These are phyloP conservation scores for Rutstroemia sydowiana DNA, from an alignment of 2,329 filamentous ascomycete species.

Conservation along the genomic window DNA sequence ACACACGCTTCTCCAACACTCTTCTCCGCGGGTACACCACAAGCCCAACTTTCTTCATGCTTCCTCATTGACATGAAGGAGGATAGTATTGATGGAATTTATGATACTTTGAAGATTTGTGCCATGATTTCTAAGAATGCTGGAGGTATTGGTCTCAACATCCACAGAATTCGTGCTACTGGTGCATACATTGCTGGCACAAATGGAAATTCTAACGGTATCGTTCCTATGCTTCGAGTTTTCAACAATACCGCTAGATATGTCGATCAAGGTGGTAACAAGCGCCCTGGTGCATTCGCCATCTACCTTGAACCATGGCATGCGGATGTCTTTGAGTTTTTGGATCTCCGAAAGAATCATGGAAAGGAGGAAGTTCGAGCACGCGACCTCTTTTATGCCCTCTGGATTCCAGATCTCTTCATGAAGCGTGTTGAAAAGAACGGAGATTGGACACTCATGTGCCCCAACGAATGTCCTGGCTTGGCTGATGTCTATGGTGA, in stretches of 20 bases:
- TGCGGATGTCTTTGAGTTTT: conserved; percentile 92
- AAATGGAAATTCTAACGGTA: conserved; percentile 95
- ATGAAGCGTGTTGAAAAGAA: conserved; percentile 99
- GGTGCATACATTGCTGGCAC: conserved; percentile 97
- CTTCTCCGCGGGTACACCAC: conserved; percentile 94
- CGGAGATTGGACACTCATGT: conserved; percentile 95
- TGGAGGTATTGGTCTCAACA: conserved; percentile 93
- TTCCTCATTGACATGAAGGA: conserved; percentile 99
- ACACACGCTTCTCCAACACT: conserved; percentile 96
- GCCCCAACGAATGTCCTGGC: conserved; percentile 90
- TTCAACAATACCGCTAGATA: conserved; percentile 99
- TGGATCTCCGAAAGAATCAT: conserved; percentile 98
- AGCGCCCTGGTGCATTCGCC: conserved; percentile 95
- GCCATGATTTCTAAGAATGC: conserved; percentile 99
- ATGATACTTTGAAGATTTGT: conserved; percentile 97
- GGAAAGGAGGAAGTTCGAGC: conserved; percentile 97
- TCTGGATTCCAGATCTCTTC: conserved; percentile 98
- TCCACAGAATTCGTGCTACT: conserved; percentile 93
- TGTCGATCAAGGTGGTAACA: conserved; percentile 98
- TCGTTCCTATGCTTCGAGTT: conserved; percentile 95
- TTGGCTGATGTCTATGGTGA: conserved; percentile 96
- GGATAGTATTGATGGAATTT: conserved; percentile 98
- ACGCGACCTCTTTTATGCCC: conserved; percentile 91
- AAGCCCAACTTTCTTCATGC: conserved; percentile 92
- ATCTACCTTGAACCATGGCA: conserved; percentile 99